Percentiles rank a stretch among this genome's conserved stretches.
Conservation (phyloP, 1,284 basidiomycete species). For the Malassezia vespertilionis region DNA sequence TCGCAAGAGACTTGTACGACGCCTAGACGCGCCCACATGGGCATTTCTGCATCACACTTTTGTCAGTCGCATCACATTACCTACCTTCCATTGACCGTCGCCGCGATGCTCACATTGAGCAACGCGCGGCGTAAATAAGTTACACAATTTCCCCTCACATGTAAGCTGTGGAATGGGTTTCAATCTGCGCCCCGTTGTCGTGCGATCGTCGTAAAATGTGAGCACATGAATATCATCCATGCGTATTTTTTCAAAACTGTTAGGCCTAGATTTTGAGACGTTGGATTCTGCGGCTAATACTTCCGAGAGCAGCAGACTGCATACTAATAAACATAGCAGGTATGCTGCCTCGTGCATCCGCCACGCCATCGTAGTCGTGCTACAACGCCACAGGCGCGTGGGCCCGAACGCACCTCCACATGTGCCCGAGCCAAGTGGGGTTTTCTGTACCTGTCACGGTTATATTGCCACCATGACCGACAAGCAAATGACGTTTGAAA, state of each 20-base stretch:
- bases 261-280: no score
- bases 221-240: slow-evolving; percentile 7
- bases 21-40: slow-evolving; percentile 4
- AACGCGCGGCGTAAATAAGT: not conserved
- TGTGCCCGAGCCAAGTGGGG: not conserved
- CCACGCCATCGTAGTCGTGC: no score
- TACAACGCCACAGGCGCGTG: no score
- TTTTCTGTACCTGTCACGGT: not conserved
- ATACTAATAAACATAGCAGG: no score
- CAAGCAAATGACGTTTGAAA: not conserved
- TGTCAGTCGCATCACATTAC: not conserved
- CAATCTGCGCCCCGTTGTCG: slow-evolving; percentile 8
- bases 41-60: slow-evolving; percentile 13
- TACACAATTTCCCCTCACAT: slow-evolving; percentile 9
- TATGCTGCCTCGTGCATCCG: no score
- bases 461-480: slow-evolving; percentile 5
- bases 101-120: slow-evolving; percentile 10
- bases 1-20: slow-evolving; percentile 15
- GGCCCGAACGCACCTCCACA: not conserved
- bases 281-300: no score
- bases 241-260: not conserved
- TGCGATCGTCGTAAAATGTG: slow-evolving; percentile 1
- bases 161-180: slow-evolving; percentile 12
- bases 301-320: no score
- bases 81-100: slow-evolving; percentile 11